Evolutionary conservation across 495 filamentous ascomycete species (phyloP), one percentile per base, ranked within the genome.

Genomic region (Rostrohypoxylon terebratum): DNA sequence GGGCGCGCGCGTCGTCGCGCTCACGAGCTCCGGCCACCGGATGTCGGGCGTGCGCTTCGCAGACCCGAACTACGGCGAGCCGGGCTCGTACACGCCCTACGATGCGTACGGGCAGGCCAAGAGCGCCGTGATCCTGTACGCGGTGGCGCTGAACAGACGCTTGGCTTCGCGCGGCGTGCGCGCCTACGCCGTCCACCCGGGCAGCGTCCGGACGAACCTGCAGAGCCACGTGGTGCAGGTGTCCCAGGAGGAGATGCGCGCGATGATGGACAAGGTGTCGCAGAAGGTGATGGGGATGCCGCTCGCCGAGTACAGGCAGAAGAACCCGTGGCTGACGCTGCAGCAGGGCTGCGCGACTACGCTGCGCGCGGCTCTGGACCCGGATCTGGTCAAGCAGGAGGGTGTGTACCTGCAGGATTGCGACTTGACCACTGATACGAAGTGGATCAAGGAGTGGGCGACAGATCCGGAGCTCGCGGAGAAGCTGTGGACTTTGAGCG

Each of bases 51-150:
- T 90, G 21, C 75, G 82, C 4, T 88, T 83, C 60, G 77, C 82
- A 60, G 86, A 90, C 76, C 81, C 75, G 42, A 87, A 85, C 59
- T 88, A 85, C 67, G 73, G 72, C 31, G 77, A 70, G 55, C 75
- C 72, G 25, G 74, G 60, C 28, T 76, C 75, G 4, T 87, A 85
- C 73, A 78, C 76, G 59, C 78, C 78, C n/a, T 85, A 79, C 68
- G 72, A 62, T 2, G 77, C 83, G 9, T 90, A 91, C 74, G 86
- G 84, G 13, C 85, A 87, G 48, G 82, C 83, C 5, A 90, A 91
- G 77, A 84, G 81, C 13, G 87, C 87, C 10, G 88, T 87, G 76
- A 83, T 90, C 54, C 80, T 90, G n/a, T 89, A 84, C 61, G 75
- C 87, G 4, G 76, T 84, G 1, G 84, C 81, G 23, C 81, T 91